Percentiles rank a stretch among this genome's conserved stretches.
Conservation (phyloP, 148 eudicot genomes). For the Beta vulgaris region DNA sequence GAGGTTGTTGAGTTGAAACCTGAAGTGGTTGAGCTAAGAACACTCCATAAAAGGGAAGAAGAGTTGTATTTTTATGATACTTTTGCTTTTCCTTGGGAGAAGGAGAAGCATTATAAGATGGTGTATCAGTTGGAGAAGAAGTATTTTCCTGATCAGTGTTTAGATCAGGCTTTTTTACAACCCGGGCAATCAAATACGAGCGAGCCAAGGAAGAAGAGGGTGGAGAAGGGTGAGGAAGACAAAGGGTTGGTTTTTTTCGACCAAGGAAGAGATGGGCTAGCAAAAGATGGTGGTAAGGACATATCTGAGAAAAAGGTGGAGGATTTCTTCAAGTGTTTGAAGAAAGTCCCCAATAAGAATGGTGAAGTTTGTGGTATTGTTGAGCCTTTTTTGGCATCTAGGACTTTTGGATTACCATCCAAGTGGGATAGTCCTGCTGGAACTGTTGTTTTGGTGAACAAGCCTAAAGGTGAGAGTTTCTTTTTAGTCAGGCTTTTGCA, state of each 20-base stretch:
- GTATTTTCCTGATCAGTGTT: slow-evolving; percentile 86
- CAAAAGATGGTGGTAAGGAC: slow-evolving; percentile 39
- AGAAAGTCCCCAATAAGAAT: slow-evolving; percentile 70
- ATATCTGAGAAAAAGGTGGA: slow-evolving; percentile 81
- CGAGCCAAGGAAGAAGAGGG: slow-evolving; percentile 11
- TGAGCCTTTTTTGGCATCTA: slow-evolving; percentile 75
- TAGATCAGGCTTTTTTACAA: slow-evolving; percentile 87
- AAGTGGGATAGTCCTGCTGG: slow-evolving; percentile 83
- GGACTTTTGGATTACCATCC: slow-evolving; percentile 73
- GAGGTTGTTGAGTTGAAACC: slow-evolving; percentile 73
- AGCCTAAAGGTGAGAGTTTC: slow-evolving; percentile 72
- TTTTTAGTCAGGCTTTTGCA: background rate
- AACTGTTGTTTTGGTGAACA: slow-evolving; percentile 81
- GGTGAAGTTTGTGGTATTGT: slow-evolving; percentile 27
- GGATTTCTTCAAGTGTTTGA: slow-evolving; percentile 90
- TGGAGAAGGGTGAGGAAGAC: slow-evolving; percentile 33
- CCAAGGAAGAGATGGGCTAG: slow-evolving; percentile 25
- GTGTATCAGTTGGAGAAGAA: slow-evolving; percentile 98
- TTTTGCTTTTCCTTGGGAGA: slow-evolving; percentile 95
- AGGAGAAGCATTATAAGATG: slow-evolving; percentile 95
- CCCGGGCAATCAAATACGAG: slow-evolving; percentile 50
- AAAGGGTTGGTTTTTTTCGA: slow-evolving; percentile 81
- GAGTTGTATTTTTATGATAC: slow-evolving; percentile 85
- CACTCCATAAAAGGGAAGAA: slow-evolving; percentile 81
- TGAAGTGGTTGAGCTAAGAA: slow-evolving; percentile 78